Base-by-base conservation (phyloP, 176 grass and related monocot species). In the Phragmites australis region DNA sequence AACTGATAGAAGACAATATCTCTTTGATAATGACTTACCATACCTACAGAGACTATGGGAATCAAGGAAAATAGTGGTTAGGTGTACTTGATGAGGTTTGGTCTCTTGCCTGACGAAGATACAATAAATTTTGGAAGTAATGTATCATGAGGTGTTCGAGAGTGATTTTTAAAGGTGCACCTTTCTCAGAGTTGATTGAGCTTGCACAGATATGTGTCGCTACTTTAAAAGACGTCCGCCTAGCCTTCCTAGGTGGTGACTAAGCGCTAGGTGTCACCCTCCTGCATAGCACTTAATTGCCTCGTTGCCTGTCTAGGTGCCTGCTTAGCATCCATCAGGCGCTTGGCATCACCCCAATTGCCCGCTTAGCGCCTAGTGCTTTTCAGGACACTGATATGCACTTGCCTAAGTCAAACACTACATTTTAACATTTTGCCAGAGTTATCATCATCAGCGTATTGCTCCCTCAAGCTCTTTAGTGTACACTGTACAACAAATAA, bases 391-490 rank as follows among this genome's bases (percentile, higher is more conserved):
- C 19, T 66, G 4, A 34, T 25, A 52, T 14, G 19, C 25, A 27
- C 30, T 71, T 41, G 26, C 51, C 21, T 70, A 43, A 59, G 19
- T 51, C 25, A 69, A 59, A 22, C 4, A 64, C 21, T 57, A 41
- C 9, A 60, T 65, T 54, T 77, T 66, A n/a, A 62, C 6, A 37
- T 55, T 62, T 77, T 23, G 42, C 65, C 64, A 56, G 14, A 80
- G 5, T 41, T 75, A 70, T 70, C 39, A 40, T 42, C 57, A 48
- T 83, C 56, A 70, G 23, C 34, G 10, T 4, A 44, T 51, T 72
- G 50, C 63, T 34, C 21, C 25, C 15, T 86, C 17, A 43, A 61
- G 44, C 81, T 83, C 72, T 74, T 82, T 70, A 72, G 4, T 69
- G 67, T 49, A 16, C 9, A 48, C 5, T 48, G 46, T 19, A 63